Conservation (phyloP, 306 rosid genomes). For the Castanopsis chinensis region DNA sequence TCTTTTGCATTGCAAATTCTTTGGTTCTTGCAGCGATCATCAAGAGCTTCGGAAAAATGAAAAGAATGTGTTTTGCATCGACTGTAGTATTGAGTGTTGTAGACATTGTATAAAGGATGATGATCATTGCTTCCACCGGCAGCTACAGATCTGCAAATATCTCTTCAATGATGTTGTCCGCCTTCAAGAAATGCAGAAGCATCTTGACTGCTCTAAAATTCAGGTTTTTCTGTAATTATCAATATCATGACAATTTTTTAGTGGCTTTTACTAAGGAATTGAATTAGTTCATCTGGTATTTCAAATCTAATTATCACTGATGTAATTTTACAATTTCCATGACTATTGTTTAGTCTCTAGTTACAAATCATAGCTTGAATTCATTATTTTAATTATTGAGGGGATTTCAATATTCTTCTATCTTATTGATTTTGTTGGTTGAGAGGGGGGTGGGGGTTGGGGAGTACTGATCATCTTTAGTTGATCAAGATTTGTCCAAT, state of each 20-base stretch:
- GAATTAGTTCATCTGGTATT: not conserved
- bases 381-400: conserved; percentile 6
- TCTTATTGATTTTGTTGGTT: too few species aligned
- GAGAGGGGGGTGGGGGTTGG: too few species aligned
- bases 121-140: conserved; percentile 60
- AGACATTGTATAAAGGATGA: conserved; percentile 59
- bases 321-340: not conserved
- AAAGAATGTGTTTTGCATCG: conserved; percentile 78
- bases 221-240: conserved; percentile 49
- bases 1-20: conserved; percentile 56
- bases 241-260: conserved; percentile 4
- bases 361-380: conserved; percentile 15
- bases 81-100: conserved; percentile 65
- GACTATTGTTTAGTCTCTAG: not conserved
- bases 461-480: not conserved
- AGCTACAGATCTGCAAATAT: conserved; percentile 82
- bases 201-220: conserved; percentile 76
- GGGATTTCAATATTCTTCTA: not conserved
- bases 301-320: not conserved
- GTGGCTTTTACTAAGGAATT: not conserved
- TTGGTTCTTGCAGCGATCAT: conserved; percentile 73
- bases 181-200: conserved; percentile 66
- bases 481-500: not conserved
- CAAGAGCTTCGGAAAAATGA: conserved; percentile 60
- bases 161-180: conserved; percentile 85